phyloP scores from a whole-genome alignment of 257 asterid genomes.

The Verbena officinalis region DNA sequence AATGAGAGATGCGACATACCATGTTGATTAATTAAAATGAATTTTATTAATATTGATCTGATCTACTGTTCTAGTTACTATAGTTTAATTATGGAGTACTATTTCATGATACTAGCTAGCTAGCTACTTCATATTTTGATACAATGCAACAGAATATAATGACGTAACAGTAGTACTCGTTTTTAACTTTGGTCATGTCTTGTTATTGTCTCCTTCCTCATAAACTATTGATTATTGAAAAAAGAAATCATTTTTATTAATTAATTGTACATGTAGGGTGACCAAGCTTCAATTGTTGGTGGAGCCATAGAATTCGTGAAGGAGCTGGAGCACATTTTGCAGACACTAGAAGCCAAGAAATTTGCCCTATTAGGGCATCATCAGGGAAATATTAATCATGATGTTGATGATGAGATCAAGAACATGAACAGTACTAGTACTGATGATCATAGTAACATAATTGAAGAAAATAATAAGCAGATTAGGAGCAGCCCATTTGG shows the following conservation, averaged over 20 bases:
- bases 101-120: no score
- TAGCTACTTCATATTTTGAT: slow-evolving; percentile 24
- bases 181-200: slow-evolving; percentile 30
- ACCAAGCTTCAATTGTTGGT: slow-evolving; percentile 94
- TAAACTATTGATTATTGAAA: slow-evolving; percentile 13
- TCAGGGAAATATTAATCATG: background rate
- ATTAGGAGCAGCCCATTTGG: slow-evolving; percentile 53
- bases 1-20: no score
- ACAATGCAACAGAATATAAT: slow-evolving; percentile 32
- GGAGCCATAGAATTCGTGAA: slow-evolving; percentile 96
- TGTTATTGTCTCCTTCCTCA: slow-evolving; percentile 39
- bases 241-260: background rate
- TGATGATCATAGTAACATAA: background rate
- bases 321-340: slow-evolving; percentile 91
- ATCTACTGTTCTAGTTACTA: slow-evolving; percentile 1
- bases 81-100: slow-evolving; percentile 24
- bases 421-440: background rate
- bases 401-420: background rate
- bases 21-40: no score
- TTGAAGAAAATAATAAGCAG: background rate
- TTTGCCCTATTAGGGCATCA: slow-evolving; percentile 37
- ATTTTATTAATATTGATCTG: slow-evolving; percentile 8
- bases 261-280: slow-evolving; percentile 55
- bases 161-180: slow-evolving; percentile 31
- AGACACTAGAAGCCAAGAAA: slow-evolving; percentile 80